Evolutionary conservation across 331 rosid species (phyloP).

Genomic region (Ulmus americana): DNA sequence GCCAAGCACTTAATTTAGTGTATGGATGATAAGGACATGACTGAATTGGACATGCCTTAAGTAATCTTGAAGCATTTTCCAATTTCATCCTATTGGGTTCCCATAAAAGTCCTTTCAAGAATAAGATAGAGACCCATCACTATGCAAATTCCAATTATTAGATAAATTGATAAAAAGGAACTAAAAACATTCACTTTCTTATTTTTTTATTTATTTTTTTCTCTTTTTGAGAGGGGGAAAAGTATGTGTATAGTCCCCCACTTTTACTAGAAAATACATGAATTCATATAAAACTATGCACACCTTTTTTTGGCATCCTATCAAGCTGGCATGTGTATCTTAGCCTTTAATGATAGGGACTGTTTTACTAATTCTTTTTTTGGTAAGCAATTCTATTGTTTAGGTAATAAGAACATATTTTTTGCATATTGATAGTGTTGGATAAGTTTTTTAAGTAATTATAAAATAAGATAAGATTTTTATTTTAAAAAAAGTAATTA

Average conservation of each 20-base stretch:
- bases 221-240: background rate
- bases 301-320: background rate
- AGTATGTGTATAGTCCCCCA: background rate
- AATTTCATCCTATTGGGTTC: constrained; percentile 8
- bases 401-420: too few species aligned
- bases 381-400: too few species aligned
- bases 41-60: background rate
- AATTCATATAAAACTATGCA: constrained; percentile 9
- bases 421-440: too few species aligned
- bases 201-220: background rate
- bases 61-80: constrained; percentile 10
- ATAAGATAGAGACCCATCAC: constrained; percentile 20
- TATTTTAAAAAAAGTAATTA: too few species aligned
- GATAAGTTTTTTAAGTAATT: too few species aligned
- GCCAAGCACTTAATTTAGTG: too few species aligned
- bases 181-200: constrained; percentile 6
- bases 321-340: background rate
- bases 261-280: constrained; percentile 4
- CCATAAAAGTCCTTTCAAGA: constrained; percentile 7
- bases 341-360: background rate
- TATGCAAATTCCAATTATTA: constrained; percentile 15
- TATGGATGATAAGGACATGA: background rate
- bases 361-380: background rate
- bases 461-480: too few species aligned
- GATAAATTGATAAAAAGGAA: constrained; percentile 13